Base-by-base conservation (phyloP, 257 asterid genomes). In the Solanum neorickii region DNA sequence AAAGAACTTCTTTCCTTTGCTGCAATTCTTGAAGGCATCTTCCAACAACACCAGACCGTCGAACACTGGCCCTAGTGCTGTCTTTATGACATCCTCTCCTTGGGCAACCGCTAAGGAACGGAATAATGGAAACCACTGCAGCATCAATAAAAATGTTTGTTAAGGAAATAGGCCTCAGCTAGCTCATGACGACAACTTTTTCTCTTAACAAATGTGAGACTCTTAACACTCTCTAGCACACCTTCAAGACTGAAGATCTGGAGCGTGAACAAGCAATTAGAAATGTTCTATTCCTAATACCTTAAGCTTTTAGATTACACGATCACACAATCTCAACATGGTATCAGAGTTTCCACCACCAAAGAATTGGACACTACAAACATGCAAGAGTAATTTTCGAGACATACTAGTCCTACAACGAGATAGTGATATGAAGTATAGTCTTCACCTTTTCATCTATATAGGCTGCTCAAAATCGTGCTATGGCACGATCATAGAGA, bases 71-170 rank as follows among this genome's bases (percentile, higher is more conserved):
- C 46, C 89, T 15, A 89, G 15, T 7, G 88, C 85, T 1, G 86
- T 90, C 9, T 86, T 87, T 87, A 62, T 87, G 16, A 87, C 93
- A 76, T 92, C 95, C 83, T 92, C 93, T 6, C 87, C 94, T 20
- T 88, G 49, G 12, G 92, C 91, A 10, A 68, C 82, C 20, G 66
- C 90, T 3, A 92, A 77, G 84, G 84, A 86, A 72, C 86, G 90
- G 86, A 93, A 3, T 6, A 86, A 16, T 7, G 95, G 96, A 86
- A 89, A 94, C 95, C 94, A 95, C 98, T 94, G 91, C 65, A 87
- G 9, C 83, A 65, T 82, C 21, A 31, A 11, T 31, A 18, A 82
- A 49, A 49, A 82, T 31, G 7, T 21, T 74, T 39, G 82, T 20
- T 21, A 37, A 39, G 31, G 52, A 6, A 74, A 10, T 74, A 37